Base-by-base conservation (phyloP, 257 asterid species). In the Solanum habrochaites region DNA sequence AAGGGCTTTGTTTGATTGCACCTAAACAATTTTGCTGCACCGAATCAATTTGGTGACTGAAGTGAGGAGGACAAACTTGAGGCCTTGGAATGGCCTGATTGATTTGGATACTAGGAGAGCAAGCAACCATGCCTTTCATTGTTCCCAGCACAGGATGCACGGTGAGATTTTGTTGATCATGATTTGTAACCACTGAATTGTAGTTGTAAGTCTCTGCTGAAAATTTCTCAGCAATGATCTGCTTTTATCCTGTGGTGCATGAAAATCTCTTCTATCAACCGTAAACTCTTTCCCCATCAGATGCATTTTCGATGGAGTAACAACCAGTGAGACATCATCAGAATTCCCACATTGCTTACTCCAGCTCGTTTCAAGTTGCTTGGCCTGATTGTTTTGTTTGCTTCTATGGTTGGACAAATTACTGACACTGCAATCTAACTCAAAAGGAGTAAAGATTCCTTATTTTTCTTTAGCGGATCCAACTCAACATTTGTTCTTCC, bases 241-340 rank as follows among this genome's bases (percentile, higher is more conserved):
- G 89, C 87, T 93, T 52, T 86, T 88, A 80, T 90, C 86, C 67
- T 87, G 92, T 40, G 85, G 83, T 78, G 86, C 92, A 86, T 88
- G 91, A 80, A 90, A 86, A 77, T 88, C 91, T 25, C 81, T 87
- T 72, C 91, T 89, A 52, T 90, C 94, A 18, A 95, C 90, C 56
- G 83, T 87, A 56, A 95, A 91, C 88, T 94, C 96, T 88, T 95
- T 87, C 11, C 98, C 98, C 98, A 94, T 95, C 91, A 95, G 87
- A 29, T 96, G 97, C 94, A 94, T 93, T 71, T 93, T 95, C 40
- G 97, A 86, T 64, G 89, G 90, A 66, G 91, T 56, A n/a, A 86
- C 88, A 69, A 47, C 90, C 70, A 87, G 85, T 31, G 88, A 86
- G 75, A 89, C 23, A 29, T 80, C 75, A 85, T 87, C 88, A 78